phyloP scores from a whole-genome alignment of 2,329 filamentous ascomycete species.

The Aureobasidium leucospermi region DNA sequence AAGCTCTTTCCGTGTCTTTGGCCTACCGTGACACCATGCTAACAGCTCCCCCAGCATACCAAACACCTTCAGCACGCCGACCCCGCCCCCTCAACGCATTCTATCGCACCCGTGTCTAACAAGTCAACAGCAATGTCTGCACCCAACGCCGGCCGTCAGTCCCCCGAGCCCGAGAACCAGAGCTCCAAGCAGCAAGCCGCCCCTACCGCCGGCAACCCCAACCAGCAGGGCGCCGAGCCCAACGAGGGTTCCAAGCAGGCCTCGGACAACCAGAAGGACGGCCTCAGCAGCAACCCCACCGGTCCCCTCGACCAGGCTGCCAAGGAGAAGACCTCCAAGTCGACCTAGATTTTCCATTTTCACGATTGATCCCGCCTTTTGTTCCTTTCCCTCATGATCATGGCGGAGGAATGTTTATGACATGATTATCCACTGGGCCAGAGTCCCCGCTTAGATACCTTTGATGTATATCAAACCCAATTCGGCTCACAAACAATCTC shows the following conservation, averaged over 20 bases:
- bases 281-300: constrained; percentile 60
- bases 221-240: constrained; percentile 41
- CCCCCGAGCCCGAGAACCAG: constrained; percentile 65
- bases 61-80: constrained; percentile 8
- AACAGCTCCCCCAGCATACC: neutral
- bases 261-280: constrained; percentile 43
- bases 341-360: neutral
- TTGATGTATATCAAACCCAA: constrained; percentile 1
- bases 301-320: constrained; percentile 55
- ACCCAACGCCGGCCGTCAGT: constrained; percentile 62
- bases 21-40: neutral
- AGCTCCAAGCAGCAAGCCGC: constrained; percentile 56
- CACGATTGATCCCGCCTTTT: constrained; percentile 6
- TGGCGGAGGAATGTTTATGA: constrained; percentile 12
- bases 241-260: constrained; percentile 41
- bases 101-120: constrained; percentile 16
- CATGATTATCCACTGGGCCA: neutral
- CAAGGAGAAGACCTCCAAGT: constrained; percentile 55
- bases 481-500: neutral
- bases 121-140: constrained; percentile 50
- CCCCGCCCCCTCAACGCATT: constrained; percentile 20
- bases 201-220: constrained; percentile 51
- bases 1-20: neutral
- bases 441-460: neutral
- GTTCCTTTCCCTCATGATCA: neutral